Conservation (phyloP, 208 protist species). For the Trypanosoma mega region DNA sequence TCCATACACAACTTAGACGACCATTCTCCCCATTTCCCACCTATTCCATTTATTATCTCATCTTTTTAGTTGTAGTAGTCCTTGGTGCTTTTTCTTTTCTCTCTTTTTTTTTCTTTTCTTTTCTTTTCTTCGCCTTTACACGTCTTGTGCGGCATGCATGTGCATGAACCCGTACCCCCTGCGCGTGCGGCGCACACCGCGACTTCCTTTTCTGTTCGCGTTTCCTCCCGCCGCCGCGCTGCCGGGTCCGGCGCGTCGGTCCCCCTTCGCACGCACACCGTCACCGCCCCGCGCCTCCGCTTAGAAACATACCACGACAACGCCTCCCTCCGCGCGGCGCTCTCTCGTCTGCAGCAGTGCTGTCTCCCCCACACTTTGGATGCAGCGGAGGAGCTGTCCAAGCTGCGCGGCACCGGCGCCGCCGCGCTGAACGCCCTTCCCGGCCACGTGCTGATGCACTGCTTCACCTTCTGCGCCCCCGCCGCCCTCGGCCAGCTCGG, state of each 20-base stretch:
- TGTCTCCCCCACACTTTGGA: slow-evolving; percentile 28
- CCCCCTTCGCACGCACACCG: slow-evolving; percentile 16
- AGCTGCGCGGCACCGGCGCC: not conserved
- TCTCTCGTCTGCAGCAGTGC: slow-evolving; percentile 24
- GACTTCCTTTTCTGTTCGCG: too few relatives aligned
- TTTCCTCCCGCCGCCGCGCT: not conserved
- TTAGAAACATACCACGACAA: slow-evolving; percentile 30
- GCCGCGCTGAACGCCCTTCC: slow-evolving; percentile 17
- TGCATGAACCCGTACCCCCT: too few relatives aligned
- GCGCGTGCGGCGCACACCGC: too few relatives aligned
- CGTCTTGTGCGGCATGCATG: too few relatives aligned
- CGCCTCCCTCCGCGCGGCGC: slow-evolving; percentile 13
- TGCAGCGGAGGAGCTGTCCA: slow-evolving; percentile 31
- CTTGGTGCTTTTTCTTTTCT: too few relatives aligned
- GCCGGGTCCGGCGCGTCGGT: slow-evolving; percentile 19
- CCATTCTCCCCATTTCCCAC: too few relatives aligned
- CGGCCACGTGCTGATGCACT: slow-evolving; percentile 28
- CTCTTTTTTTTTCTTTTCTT: too few relatives aligned
- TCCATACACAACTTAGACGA: too few relatives aligned
- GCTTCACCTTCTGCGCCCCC: slow-evolving; percentile 34
- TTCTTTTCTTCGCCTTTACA: too few relatives aligned
- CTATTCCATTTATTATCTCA: too few relatives aligned
- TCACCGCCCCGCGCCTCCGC: slow-evolving; percentile 17
- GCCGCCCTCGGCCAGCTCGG: slow-evolving; percentile 21
- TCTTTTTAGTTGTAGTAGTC: too few relatives aligned